Conservation (phyloP, 768 basidiomycete genomes). For the Hypsizygus marmoreus region DNA sequence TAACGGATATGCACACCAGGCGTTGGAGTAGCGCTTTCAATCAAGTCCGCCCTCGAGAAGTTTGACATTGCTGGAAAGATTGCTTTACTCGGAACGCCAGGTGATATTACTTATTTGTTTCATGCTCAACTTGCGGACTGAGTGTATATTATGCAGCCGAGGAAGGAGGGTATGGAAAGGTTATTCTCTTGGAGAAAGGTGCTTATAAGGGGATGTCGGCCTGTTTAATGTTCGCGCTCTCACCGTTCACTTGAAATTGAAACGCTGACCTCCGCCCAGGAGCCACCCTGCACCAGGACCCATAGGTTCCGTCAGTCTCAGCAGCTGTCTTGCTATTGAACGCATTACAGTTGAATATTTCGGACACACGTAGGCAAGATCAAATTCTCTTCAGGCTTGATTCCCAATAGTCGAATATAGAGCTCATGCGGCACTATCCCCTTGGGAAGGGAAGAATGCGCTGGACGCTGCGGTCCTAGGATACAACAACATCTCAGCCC, state of each 20-base stretch:
- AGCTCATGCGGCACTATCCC: slow-evolving; percentile 76
- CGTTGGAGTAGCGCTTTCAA: slow-evolving; percentile 69
- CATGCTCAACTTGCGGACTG: too few relatives aligned
- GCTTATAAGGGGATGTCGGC: slow-evolving; percentile 80
- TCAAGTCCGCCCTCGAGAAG: slow-evolving; percentile 61
- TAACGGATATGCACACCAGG: slow-evolving; percentile 48
- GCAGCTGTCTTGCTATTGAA: slow-evolving; percentile 63
- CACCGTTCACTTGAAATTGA: background rate
- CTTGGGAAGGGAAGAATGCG: slow-evolving; percentile 85
- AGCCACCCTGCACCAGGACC: slow-evolving; percentile 85
- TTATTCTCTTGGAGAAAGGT: slow-evolving; percentile 64
- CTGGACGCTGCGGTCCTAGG: slow-evolving; percentile 87
- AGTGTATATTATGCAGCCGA: too few relatives aligned
- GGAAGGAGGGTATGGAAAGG: slow-evolving; percentile 78
- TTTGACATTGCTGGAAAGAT: slow-evolving; percentile 69
- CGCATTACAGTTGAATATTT: slow-evolving; percentile 62
- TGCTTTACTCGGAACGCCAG: slow-evolving; percentile 77
- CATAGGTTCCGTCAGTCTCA: slow-evolving; percentile 64
- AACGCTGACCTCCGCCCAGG: slow-evolving; percentile 41
- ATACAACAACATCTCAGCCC: slow-evolving; percentile 75
- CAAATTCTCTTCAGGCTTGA: too few relatives aligned
- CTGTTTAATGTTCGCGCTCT: slow-evolving; percentile 63
- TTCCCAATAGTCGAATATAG: too few relatives aligned
- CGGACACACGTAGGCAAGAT: slow-evolving; percentile 86
- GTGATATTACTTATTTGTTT: too few relatives aligned